phyloP scores from a whole-genome alignment of 192 early-diverging fungal genomes.

The Entophlyctis luteolus region DNA sequence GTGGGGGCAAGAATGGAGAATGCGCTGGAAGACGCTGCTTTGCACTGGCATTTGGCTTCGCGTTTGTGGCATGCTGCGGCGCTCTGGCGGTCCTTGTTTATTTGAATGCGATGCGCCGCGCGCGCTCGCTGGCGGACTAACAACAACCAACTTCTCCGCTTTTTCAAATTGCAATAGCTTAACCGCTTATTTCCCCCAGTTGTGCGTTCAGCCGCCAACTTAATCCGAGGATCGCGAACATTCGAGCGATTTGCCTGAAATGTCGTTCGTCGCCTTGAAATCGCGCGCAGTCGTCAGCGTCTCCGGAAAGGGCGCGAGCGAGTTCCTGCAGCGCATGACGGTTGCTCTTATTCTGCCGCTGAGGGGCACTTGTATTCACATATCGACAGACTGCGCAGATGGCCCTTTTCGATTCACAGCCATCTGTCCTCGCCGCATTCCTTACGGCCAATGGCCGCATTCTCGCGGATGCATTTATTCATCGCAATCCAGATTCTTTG shows the following conservation, averaged over 20 bases:
- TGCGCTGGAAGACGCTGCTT: slow-evolving; percentile 27
- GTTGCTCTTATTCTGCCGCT: slow-evolving; percentile 82
- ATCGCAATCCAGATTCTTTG: slow-evolving; percentile 47
- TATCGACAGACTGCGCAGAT: too few relatives aligned
- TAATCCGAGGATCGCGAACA: too few relatives aligned
- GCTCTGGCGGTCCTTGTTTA: slow-evolving; percentile 2
- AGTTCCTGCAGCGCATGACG: slow-evolving; percentile 87
- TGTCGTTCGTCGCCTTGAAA: too few relatives aligned
- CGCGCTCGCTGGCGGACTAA: too few relatives aligned
- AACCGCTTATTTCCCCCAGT: too few relatives aligned
- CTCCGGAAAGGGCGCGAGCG: slow-evolving; percentile 66
- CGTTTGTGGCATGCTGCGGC: slow-evolving; percentile 4
- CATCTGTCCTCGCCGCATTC: slow-evolving; percentile 73
- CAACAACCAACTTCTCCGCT: too few relatives aligned
- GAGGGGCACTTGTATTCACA: too few relatives aligned
- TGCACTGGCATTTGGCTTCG: slow-evolving; percentile 9
- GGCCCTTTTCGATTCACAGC: too few relatives aligned
- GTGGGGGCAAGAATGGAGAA: neutral
- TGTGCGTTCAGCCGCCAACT: too few relatives aligned
- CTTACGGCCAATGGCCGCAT: slow-evolving; percentile 83
- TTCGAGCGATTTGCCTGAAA: too few relatives aligned
- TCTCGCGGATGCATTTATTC: slow-evolving; percentile 85
- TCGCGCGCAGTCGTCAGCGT: slow-evolving; percentile 29
- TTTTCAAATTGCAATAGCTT: too few relatives aligned
- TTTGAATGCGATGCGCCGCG: slow-evolving; percentile 19